Percentiles rank a stretch among this genome's conserved stretches.
These are phyloP conservation scores for Gloeophyllum trabeum DNA, from an alignment of 768 basidiomycete genomes.

Conservation along the genomic window DNA sequence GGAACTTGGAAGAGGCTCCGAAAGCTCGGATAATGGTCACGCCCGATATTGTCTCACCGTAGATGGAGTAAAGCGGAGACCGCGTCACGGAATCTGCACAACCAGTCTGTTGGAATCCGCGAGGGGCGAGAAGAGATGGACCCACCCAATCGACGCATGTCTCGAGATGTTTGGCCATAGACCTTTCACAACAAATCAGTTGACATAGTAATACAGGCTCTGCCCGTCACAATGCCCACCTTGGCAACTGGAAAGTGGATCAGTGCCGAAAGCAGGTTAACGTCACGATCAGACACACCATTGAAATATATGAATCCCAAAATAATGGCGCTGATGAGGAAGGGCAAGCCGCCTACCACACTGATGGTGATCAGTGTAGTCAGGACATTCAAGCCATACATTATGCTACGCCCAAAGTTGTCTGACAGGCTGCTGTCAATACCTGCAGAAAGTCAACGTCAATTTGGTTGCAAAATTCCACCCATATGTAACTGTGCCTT, in stretches of 20 bases:
- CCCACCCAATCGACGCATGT: conserved; percentile 70
- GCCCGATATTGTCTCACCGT: conserved; percentile 40
- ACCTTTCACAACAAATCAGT: conserved; percentile 14
- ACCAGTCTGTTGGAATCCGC: conserved; percentile 7
- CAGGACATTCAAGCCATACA: conserved; percentile 54
- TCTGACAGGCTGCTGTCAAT: conserved; percentile 79
- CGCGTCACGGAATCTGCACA: conserved; percentile 28
- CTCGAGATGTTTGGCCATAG: conserved; percentile 83
- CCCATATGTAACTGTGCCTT: conserved; percentile 27
- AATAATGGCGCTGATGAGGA: conserved; percentile 45
- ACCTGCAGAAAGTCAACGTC: conserved; percentile 25
- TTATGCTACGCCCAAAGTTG: conserved; percentile 72
- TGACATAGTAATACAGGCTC: neutral
- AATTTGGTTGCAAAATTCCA: neutral
- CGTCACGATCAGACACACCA: conserved; percentile 27
- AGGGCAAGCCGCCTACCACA: conserved; percentile 68
- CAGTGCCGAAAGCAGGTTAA: conserved; percentile 11
- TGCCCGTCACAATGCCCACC: conserved; percentile 18
- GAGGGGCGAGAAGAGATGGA: conserved; percentile 1
- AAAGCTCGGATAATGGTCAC: conserved; percentile 64
- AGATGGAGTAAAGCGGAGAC: conserved; percentile 40
- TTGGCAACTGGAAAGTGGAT: conserved; percentile 28
- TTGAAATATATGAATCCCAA: conserved; percentile 62
- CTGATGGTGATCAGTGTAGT: conserved; percentile 71
- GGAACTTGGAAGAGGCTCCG: conserved; percentile 78